Conservation (phyloP, 306 rosid genomes). For the Herpetospermum pedunculosum region DNA sequence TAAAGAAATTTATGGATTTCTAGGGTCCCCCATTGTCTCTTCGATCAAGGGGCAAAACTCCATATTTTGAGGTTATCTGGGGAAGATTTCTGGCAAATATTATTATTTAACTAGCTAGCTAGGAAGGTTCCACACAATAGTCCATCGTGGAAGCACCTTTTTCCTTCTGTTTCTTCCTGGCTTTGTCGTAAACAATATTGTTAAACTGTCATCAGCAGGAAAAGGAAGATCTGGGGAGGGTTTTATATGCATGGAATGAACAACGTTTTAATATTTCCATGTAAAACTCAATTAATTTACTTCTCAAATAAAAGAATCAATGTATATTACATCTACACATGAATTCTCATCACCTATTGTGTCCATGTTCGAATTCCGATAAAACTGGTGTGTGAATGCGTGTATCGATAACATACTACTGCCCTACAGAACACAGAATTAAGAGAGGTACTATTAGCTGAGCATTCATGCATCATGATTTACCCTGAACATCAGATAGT, state of each 20-base stretch:
- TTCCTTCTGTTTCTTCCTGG: not conserved
- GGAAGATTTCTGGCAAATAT: conserved; percentile 1
- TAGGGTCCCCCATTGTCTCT: conserved; percentile 4
- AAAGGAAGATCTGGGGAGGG: conserved; percentile 7
- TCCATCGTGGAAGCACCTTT: not conserved
- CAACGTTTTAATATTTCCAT: not conserved
- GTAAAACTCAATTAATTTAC: not conserved
- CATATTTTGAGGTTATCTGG: conserved; percentile 12
- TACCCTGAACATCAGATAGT: not conserved
- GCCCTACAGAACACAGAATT: not conserved
- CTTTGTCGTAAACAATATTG: not conserved
- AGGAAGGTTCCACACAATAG: not conserved
- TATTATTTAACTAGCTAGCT: conserved; percentile 1
- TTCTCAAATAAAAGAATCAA: not conserved
- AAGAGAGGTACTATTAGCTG: not conserved
- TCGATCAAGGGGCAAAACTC: not conserved
- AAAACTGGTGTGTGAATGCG: not conserved
- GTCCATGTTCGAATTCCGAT: not conserved
- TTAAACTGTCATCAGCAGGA: not conserved
- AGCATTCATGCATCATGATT: not conserved
- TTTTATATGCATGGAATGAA: conserved; percentile 9
- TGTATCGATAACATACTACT: not conserved
- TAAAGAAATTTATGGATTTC: not conserved
- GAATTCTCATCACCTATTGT: not conserved
- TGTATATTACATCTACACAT: not conserved